Evolutionary conservation across 139 green algal species (phyloP), one percentile per base, ranked within the genome.

Genomic region (Chlorella vulgaris): DNA sequence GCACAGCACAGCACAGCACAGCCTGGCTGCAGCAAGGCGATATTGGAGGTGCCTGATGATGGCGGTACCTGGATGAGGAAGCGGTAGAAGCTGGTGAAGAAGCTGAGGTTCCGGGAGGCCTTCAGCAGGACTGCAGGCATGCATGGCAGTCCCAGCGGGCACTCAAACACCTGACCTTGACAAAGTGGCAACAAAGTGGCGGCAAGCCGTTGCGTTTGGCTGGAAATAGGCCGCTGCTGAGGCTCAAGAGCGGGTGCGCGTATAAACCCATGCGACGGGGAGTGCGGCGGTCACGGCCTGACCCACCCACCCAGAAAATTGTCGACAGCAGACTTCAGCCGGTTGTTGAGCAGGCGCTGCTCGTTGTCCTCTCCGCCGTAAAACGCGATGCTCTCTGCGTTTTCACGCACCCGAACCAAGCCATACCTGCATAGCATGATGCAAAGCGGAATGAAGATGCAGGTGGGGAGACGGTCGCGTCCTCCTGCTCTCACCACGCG

Each of bases 21-120:
- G n/a, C n/a, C n/a, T n/a, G n/a, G n/a, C n/a, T n/a, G n/a, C n/a
- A n/a, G n/a, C n/a, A n/a, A n/a, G n/a, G n/a, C n/a, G n/a, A n/a
- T n/a, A n/a, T n/a, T n/a, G n/a, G n/a, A n/a, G 47, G 10, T 58
- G 47, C 47, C 13, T 10, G 10, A 58, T 15, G 13, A 58, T 58
- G 47, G 10, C 13, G 47, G 47, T 31, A 86, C 82, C 85, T 83
- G 35, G 63, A 86, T 82, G 60, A 85, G 39, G 78, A 86, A 94
- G 18, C 91, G 77, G 88, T 99, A 99, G 87, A 94, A 96, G 70
- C 90, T 95, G 13, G 96, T 99, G 89, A 99, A 99, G 90, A 99
- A 99, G 82, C 94, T 89, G 42, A 99, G 91, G 86, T 99, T 99
- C 22, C 96, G 84, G 19, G 80, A 90, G 19, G 93, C 91, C 1